Percentiles rank a stretch among this genome's conserved stretches.
These are phyloP conservation scores for Candida awuae DNA, from an alignment of 805 yeast species.

Conservation along the genomic window DNA sequence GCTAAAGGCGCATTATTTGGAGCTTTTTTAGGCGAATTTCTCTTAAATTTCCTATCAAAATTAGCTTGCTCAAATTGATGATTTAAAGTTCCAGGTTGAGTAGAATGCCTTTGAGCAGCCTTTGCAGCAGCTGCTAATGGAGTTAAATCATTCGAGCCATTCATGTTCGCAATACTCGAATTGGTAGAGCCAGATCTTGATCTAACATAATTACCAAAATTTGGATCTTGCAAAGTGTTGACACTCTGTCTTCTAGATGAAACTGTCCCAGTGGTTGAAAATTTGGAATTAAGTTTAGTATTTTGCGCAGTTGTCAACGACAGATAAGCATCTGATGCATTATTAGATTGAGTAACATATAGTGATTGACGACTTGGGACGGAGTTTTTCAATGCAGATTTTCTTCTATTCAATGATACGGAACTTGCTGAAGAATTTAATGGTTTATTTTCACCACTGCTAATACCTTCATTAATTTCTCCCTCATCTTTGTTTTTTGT, in stretches of 20 bases:
- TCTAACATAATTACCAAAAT: background rate
- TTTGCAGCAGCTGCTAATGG: slow-evolving; percentile 27
- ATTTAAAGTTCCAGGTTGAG: slow-evolving; percentile 6
- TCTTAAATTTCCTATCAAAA: background rate
- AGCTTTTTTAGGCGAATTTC: background rate
- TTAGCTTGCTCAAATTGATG: background rate
- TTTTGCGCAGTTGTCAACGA: slow-evolving; percentile 73
- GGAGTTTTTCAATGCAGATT: slow-evolving; percentile 42
- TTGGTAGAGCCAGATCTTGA: slow-evolving; percentile 9
- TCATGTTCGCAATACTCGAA: background rate
- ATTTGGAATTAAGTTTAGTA: slow-evolving; percentile 61
- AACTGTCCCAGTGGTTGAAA: slow-evolving; percentile 24
- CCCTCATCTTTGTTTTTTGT: background rate
- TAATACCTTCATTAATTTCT: background rate
- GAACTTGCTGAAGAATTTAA: background rate
- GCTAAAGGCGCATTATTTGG: background rate
- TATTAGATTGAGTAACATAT: slow-evolving; percentile 25
- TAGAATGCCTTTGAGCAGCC: slow-evolving; percentile 22
- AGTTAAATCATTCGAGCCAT: background rate
- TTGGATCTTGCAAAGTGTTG: slow-evolving; percentile 1
- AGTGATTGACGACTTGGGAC: slow-evolving; percentile 15
- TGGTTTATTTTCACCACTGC: background rate
- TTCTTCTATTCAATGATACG: slow-evolving; percentile 23
- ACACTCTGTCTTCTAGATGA: slow-evolving; percentile 17
- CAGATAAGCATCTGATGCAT: slow-evolving; percentile 54